These are phyloP conservation scores for Puccinia coronata DNA, from an alignment of 1,284 basidiomycete species.

Conservation along the genomic window DNA sequence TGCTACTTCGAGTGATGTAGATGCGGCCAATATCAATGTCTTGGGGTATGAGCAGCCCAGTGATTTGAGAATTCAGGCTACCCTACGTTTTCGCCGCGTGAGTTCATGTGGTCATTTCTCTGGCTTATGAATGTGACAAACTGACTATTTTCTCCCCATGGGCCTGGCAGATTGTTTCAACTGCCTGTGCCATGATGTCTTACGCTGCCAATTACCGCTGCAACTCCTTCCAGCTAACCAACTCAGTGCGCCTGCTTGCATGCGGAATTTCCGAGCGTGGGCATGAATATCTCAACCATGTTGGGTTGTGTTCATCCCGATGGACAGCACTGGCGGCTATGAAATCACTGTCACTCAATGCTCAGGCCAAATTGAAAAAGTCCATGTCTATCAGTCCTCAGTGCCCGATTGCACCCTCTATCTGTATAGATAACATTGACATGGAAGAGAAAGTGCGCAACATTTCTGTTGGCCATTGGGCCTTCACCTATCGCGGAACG, in stretches of 20 bases:
- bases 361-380: background rate
- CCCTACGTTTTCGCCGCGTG: too few species aligned
- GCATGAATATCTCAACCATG: background rate
- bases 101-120: too few species aligned
- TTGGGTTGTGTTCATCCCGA: background rate
- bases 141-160: background rate
- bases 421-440: constrained; percentile 8
- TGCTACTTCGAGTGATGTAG: background rate
- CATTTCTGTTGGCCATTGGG: background rate
- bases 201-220: background rate
- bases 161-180: background rate
- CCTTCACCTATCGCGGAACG: background rate
- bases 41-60: too few species aligned
- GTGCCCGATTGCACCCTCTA: background rate
- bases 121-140: background rate
- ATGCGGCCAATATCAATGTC: too few species aligned
- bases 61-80: too few species aligned
- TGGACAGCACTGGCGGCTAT: background rate
- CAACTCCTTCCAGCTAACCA: background rate
- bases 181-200: background rate
- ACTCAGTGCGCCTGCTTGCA: background rate
- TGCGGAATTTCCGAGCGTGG: background rate
- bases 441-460: background rate
- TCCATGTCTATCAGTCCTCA: background rate
- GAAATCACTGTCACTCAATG: background rate